Percentiles rank a stretch among this genome's conserved stretches.
Evolutionary conservation across 352 stramenopile genomes (phyloP).

Genomic region (Phytopythium sindhum): DNA sequence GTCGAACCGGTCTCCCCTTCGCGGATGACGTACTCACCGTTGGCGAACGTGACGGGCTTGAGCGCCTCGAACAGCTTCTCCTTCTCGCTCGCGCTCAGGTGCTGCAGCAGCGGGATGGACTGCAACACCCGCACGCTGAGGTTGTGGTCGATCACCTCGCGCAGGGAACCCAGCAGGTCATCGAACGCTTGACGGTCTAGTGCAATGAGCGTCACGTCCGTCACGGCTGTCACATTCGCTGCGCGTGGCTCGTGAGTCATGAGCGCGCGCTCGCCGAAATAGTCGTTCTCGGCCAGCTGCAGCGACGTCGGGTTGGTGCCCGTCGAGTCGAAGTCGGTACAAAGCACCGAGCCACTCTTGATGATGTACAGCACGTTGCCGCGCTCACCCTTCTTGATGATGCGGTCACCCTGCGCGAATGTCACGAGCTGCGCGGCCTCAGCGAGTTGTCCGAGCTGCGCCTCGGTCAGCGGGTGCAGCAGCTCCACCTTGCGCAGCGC

Average conservation of each 20-base stretch:
- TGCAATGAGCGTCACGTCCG: slow-evolving; percentile 66
- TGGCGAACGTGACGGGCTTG: slow-evolving; percentile 40
- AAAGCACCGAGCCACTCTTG: slow-evolving; percentile 63
- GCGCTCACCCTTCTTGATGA: slow-evolving; percentile 80
- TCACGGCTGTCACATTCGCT: slow-evolving; percentile 85
- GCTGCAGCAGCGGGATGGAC: slow-evolving; percentile 68
- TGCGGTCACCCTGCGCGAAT: slow-evolving; percentile 65
- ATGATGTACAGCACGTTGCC: slow-evolving; percentile 88
- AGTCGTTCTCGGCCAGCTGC: slow-evolving; percentile 68
- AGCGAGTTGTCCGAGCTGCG: slow-evolving; percentile 54
- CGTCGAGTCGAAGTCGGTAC: slow-evolving; percentile 44
- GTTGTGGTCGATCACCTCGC: slow-evolving; percentile 90
- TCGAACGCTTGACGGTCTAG: slow-evolving; percentile 94
- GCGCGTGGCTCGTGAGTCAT: slow-evolving; percentile 86
- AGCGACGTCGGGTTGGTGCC: slow-evolving; percentile 25
- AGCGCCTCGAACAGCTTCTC: slow-evolving; percentile 64
- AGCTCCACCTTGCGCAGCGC: slow-evolving; percentile 55
- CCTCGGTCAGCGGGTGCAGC: slow-evolving; percentile 50
- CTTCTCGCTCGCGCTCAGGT: slow-evolving; percentile 52
- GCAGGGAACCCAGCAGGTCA: slow-evolving; percentile 88
- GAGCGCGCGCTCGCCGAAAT: slow-evolving; percentile 92
- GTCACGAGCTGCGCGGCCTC: slow-evolving; percentile 65
- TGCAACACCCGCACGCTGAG: slow-evolving; percentile 77
- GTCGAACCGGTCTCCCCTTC: slow-evolving; percentile 67
- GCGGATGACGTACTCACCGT: slow-evolving; percentile 56